Conservation (phyloP, 1,284 basidiomycete genomes). For the Phellinidium pouzarii region DNA sequence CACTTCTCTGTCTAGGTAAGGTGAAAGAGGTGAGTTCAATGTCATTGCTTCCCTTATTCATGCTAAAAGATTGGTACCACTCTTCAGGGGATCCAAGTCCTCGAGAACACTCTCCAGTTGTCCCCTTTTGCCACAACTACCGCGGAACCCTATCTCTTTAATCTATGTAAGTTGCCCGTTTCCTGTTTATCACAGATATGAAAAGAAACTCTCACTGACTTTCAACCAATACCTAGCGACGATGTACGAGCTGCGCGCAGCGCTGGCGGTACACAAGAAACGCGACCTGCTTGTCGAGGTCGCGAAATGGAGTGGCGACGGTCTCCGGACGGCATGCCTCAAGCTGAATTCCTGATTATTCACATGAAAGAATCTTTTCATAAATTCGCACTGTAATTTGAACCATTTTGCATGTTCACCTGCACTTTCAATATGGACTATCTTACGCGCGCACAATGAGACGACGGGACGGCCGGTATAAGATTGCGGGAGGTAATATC, state of each 20-base stretch:
- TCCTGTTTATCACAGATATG: background rate
- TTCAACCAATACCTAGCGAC: constrained; percentile 46
- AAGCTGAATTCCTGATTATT: constrained; percentile 48
- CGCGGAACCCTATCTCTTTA: constrained; percentile 76
- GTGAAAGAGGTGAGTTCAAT: constrained; percentile 53
- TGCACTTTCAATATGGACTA: no score
- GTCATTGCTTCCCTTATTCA: background rate
- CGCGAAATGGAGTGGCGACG: constrained; percentile 78
- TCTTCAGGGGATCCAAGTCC: constrained; percentile 49
- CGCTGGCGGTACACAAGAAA: constrained; percentile 64
- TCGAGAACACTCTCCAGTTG: constrained; percentile 53
- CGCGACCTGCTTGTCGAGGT: constrained; percentile 64
- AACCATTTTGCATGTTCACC: no score
- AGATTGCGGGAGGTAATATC: no score
- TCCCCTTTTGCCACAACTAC: constrained; percentile 64
- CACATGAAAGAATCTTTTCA: no score
- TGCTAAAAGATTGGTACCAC: background rate
- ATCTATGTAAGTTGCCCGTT: constrained; percentile 53
- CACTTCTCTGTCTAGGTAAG: constrained; percentile 59
- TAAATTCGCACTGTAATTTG: no score
- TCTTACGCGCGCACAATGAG: no score
- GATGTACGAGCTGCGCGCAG: constrained; percentile 70
- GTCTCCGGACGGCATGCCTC: constrained; percentile 66
- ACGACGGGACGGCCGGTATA: no score
- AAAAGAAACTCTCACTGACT: constrained; percentile 4